Evolutionary conservation across 73 alveolate genomes (phyloP).

Genomic region (Blepharisma stoltei): DNA sequence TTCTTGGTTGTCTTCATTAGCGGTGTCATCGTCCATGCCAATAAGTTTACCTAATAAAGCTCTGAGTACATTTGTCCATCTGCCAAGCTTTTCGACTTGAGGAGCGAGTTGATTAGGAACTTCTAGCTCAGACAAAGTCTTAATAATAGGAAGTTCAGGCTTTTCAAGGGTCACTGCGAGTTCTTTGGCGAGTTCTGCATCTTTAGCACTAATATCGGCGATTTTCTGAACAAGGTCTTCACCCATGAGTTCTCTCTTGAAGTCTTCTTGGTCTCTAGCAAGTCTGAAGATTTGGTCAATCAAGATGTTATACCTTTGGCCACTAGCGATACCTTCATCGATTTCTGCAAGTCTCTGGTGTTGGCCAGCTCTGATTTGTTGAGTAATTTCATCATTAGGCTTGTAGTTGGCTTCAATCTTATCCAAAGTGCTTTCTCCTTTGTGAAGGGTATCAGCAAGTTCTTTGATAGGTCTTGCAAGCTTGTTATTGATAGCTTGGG

Average conservation of each 20-base stretch:
- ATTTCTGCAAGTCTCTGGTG: no score
- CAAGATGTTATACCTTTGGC: no score
- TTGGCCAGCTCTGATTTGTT: no score
- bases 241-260: slow-evolving; percentile 5
- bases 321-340: no score
- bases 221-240: not conserved
- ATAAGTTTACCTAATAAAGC: not conserved
- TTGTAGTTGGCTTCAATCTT: no score
- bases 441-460: no score
- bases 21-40: not conserved
- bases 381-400: no score
- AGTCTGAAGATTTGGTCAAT: not conserved
- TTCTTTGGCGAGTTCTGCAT: slow-evolving; percentile 1
- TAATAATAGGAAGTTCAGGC: not conserved
- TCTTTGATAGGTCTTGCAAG: no score
- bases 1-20: not conserved
- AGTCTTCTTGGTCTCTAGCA: not conserved
- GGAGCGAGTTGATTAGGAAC: not conserved
- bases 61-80: not conserved
- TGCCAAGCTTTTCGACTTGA: not conserved
- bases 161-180: not conserved
- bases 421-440: no score
- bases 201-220: not conserved
- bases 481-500: no score
- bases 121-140: not conserved